Base-by-base conservation (phyloP, 768 basidiomycete species). In the Trametes cubensis region DNA sequence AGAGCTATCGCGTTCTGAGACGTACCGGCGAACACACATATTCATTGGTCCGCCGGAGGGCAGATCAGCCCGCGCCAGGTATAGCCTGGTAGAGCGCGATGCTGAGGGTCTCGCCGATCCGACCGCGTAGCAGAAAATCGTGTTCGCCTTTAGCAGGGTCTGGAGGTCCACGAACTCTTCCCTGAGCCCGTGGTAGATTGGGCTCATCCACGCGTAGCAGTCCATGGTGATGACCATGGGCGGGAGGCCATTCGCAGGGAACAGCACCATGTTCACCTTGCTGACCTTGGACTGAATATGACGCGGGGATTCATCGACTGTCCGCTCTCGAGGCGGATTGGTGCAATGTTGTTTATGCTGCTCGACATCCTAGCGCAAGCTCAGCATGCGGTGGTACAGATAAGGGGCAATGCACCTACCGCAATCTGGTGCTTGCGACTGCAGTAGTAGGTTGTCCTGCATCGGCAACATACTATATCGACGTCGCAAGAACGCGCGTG, bases 21-120 rank as follows among this genome's bases (percentile, higher is more conserved):
- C n/a, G 51, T 40, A 54, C 30, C 59, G 59, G 18, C 51, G 51
- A 18, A 60, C 26, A 45, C 59, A 60, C 23, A 46, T 14, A 44
- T 60, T 60, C 23, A 3, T 13, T 17, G 59, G 42, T 1, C 11
- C 10, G 44, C 41, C 48, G 11, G 13, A 4, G n/a, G 15, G 3
- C 7, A 15, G 14, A 18, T 49, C n/a, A 7, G 5, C 57, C 25
- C 23, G 5, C 21, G 34, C 52, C 51, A 60, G 51, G 51, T 60
- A 53, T 30, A 60, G 59, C 21, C 59, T 51, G 34, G 44, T 54
- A 6, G 13, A 21, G 21, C 17, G 44, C 30, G 28, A n/a, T 6
- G 51, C 34, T 20, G 59, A 39, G 8, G 44, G 51, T 6, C 34
- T 30, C 5, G 38, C 38, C 2, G 44, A 50, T 15, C 57, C 57